These are phyloP conservation scores for Neospora caninum DNA, from an alignment of 169 alveolate genomes.

Conservation along the genomic window DNA sequence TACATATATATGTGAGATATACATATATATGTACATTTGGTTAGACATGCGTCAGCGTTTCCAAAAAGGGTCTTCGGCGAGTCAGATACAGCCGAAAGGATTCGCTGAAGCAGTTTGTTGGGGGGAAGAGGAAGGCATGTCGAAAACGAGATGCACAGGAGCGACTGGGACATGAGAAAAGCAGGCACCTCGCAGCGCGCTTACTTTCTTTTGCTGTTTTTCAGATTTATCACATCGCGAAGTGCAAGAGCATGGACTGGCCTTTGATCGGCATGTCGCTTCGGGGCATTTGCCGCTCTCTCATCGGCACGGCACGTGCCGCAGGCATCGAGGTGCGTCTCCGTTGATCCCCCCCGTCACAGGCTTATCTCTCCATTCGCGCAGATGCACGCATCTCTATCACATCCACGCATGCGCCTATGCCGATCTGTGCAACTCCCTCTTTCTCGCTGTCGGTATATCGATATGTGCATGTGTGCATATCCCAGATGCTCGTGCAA, in stretches of 20 bases:
- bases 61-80: no score
- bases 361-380: neutral
- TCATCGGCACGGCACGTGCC: slow-evolving; percentile 73
- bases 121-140: no score
- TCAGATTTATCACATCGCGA: slow-evolving; percentile 87
- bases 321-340: slow-evolving; percentile 45
- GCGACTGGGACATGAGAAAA: no score
- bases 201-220: neutral
- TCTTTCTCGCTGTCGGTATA: no score
- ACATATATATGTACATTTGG: neutral
- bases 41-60: neutral
- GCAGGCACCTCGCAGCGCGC: no score
- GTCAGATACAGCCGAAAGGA: no score
- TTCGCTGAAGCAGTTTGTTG: no score
- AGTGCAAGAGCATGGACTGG: slow-evolving; percentile 87
- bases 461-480: neutral
- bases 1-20: neutral
- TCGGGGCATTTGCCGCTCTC: slow-evolving; percentile 71
- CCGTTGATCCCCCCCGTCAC: neutral
- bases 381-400: neutral
- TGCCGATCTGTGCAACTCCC: no score
- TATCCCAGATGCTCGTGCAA: no score
- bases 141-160: no score
- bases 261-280: slow-evolving; percentile 81
- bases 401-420: no score